These are phyloP conservation scores for Selaginella moellendorffii DNA, from an alignment of 75 land plant species.

Conservation along the genomic window DNA sequence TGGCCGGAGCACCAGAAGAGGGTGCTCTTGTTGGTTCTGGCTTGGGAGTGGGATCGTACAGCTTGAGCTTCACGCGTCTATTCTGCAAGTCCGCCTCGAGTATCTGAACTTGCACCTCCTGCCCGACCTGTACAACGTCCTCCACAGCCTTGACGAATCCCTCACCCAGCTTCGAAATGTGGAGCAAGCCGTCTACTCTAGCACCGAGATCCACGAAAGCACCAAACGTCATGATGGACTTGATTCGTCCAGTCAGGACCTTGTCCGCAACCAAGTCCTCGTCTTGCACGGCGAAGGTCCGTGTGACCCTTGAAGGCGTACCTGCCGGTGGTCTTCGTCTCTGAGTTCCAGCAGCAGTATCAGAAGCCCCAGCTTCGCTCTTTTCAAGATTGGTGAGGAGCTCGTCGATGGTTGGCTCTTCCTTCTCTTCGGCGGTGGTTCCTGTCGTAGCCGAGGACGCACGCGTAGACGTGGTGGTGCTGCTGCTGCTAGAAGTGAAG, in stretches of 20 bases:
- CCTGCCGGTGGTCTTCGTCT: constrained; percentile 1
- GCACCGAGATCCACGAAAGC: constrained; percentile 96
- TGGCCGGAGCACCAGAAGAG: constrained; percentile 2
- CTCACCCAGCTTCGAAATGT: constrained; percentile 75
- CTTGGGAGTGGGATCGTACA: constrained; percentile 13
- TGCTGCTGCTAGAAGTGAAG: no score
- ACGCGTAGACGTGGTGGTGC: no score
- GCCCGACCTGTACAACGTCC: constrained; percentile 66
- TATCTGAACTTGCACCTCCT: constrained; percentile 79
- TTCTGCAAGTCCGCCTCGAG: constrained; percentile 55
- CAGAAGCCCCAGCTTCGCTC: no score
- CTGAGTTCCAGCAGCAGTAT: neutral
- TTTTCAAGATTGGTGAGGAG: neutral
- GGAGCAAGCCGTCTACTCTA: constrained; percentile 81
- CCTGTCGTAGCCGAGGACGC: neutral
- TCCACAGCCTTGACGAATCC: constrained; percentile 52
- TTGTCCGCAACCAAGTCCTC: constrained; percentile 80
- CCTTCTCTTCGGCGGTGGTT: neutral
- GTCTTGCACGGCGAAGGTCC: constrained; percentile 47
- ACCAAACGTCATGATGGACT: constrained; percentile 78
- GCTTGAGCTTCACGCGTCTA: constrained; percentile 54
- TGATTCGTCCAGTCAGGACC: constrained; percentile 65
- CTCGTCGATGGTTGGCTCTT: neutral
- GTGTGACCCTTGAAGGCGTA: constrained; percentile 24
- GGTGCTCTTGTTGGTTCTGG: constrained; percentile 15